phyloP scores from a whole-genome alignment of 208 protist species.

The Histomonas meleagridis region DNA sequence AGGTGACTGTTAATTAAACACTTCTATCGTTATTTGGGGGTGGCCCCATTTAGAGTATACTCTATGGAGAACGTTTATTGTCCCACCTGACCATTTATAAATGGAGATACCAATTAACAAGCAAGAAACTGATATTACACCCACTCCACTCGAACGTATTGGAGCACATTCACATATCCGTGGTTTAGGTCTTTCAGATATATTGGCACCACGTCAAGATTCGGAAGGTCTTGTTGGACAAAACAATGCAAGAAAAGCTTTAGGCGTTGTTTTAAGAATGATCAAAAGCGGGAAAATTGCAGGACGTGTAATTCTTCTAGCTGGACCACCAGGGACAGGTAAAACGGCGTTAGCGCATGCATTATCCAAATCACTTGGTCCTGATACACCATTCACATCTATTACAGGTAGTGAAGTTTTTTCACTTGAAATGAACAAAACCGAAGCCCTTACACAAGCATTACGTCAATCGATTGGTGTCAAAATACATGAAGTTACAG shows the following conservation, averaged over 20 bases:
- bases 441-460: conserved; percentile 98
- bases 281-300: conserved; percentile 95
- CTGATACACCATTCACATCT: conserved; percentile 93
- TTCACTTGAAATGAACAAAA: conserved; percentile 99
- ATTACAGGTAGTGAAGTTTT: conserved; percentile 97
- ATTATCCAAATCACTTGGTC: conserved; percentile 72
- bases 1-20: too few relatives aligned
- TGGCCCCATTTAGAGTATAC: too few relatives aligned
- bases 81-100: neutral
- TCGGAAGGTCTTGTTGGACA: conserved; percentile 91
- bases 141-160: neutral
- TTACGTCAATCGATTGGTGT: conserved; percentile 94
- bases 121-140: conserved; percentile 11
- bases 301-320: conserved; percentile 93
- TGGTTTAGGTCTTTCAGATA: conserved; percentile 93
- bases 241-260: conserved; percentile 66
- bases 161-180: conserved; percentile 97
- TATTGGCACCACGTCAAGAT: conserved; percentile 71
- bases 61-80: too few relatives aligned
- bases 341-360: conserved; percentile 98
- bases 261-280: conserved; percentile 77
- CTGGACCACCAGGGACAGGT: conserved; percentile 83
- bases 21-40: too few relatives aligned
- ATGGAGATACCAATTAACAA: neutral
- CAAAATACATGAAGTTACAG: conserved; percentile 97